phyloP scores from a whole-genome alignment of 2,329 filamentous ascomycete species.

The Exophiala viscosa region DNA sequence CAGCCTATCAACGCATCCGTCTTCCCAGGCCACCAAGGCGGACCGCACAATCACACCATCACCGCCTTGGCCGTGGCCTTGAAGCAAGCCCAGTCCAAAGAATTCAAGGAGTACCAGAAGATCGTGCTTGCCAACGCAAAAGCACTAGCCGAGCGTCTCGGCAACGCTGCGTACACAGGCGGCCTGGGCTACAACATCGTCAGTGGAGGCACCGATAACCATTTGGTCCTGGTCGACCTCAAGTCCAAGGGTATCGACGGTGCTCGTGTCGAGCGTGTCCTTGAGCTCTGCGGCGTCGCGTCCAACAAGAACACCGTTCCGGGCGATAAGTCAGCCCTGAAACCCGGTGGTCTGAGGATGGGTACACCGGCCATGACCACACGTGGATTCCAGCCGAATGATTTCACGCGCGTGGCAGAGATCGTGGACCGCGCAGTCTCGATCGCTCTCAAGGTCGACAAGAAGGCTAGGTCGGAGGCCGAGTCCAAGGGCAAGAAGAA shows the following conservation, averaged over 20 bases:
- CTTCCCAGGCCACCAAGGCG: constrained; percentile 96
- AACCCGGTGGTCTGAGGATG: constrained; percentile 90
- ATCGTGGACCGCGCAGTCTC: constrained; percentile 90
- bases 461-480: constrained; percentile 25
- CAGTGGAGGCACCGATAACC: constrained; percentile 92
- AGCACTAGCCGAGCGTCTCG: constrained; percentile 65
- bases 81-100: constrained; percentile 83
- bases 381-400: constrained; percentile 84
- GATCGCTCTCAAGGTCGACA: constrained; percentile 46
- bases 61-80: constrained; percentile 90
- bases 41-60: constrained; percentile 98
- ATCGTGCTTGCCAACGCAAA: constrained; percentile 89
- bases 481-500: constrained; percentile 32
- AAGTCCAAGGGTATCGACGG: constrained; percentile 86
- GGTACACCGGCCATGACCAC: constrained; percentile 97
- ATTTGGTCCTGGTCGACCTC: constrained; percentile 88
- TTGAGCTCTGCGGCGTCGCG: constrained; percentile 97
- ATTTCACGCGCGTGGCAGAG: constrained; percentile 83
- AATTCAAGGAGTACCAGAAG: constrained; percentile 90
- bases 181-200: constrained; percentile 83
- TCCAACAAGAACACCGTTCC: constrained; percentile 99
- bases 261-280: constrained; percentile 86
- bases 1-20: constrained; percentile 92
- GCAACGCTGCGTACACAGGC: constrained; percentile 67
- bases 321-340: constrained; percentile 94